These are phyloP conservation scores for Tetratostichococcus sp. DNA, from an alignment of 139 green algal genomes.

Conservation along the genomic window DNA sequence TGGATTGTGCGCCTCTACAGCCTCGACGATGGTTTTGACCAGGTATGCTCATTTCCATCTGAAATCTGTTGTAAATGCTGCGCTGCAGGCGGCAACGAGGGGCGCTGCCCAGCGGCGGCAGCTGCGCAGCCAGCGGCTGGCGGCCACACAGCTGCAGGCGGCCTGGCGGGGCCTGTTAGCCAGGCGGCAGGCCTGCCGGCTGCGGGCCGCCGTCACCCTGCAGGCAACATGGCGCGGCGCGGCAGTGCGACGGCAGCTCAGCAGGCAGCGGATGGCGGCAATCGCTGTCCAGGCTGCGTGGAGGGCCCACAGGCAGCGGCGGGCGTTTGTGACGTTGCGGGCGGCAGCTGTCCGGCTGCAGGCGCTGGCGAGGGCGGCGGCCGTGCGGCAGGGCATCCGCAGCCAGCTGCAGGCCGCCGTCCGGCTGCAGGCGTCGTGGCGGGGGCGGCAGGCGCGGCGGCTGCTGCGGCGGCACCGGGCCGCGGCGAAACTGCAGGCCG, in stretches of 20 bases:
- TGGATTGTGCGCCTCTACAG: too few species aligned
- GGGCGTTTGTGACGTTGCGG: too few species aligned
- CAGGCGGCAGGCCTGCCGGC: not conserved
- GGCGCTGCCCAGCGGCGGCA: too few species aligned
- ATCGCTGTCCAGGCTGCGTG: slow-evolving; percentile 15
- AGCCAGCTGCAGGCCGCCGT: slow-evolving; percentile 12
- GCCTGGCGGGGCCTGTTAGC: slow-evolving; percentile 19
- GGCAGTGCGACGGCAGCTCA: not conserved
- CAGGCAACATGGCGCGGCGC: not conserved
- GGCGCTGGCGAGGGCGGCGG: not conserved
- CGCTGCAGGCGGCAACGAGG: too few species aligned
- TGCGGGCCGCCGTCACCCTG: not conserved
- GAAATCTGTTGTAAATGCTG: too few species aligned
- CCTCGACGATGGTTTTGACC: too few species aligned
- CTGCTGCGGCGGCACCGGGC: slow-evolving; percentile 1
- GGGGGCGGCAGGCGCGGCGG: not conserved
- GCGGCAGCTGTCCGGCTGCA: not conserved
- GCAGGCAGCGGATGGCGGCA: too few species aligned
- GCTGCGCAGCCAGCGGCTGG: too few species aligned
- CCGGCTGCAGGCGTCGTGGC: slow-evolving; percentile 7
- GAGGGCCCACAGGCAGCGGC: slow-evolving; percentile 3
- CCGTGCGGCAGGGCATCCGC: slow-evolving; percentile 2
- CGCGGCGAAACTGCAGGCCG: slow-evolving; percentile 8
- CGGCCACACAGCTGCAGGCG: slow-evolving; percentile 5
- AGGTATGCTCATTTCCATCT: too few species aligned